Evolutionary conservation across 768 basidiomycete species (phyloP).

Genomic region (Lactarius akahatsu): DNA sequence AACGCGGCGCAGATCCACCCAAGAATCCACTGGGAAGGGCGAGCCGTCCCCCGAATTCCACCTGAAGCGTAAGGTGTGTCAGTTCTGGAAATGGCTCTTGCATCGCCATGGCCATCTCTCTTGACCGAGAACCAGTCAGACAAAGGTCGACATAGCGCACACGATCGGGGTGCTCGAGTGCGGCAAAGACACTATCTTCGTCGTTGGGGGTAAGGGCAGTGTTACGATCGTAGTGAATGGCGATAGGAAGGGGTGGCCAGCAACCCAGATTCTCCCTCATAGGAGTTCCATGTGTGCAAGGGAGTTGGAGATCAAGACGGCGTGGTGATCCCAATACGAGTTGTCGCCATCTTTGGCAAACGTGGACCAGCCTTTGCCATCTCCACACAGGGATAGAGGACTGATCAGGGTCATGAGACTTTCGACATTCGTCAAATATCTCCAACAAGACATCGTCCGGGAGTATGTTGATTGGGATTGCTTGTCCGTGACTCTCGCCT

Average conservation of each 20-base stretch:
- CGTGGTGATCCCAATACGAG: conserved; percentile 2
- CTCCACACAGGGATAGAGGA: not conserved
- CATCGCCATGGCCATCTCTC: too few species aligned
- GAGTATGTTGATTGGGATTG: not conserved
- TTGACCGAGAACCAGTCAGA: not conserved
- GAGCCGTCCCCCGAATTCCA: not conserved
- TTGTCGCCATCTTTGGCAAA: conserved; percentile 8
- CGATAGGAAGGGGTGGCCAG: conserved; percentile 8
- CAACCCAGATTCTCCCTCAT: not conserved
- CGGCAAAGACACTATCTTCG: not conserved
- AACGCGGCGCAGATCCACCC: not conserved
- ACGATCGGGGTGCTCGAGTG: not conserved
- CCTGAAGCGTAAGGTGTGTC: not conserved
- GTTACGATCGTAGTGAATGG: not conserved
- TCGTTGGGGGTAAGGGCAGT: not conserved
- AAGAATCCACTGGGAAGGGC: not conserved
- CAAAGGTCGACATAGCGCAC: not conserved
- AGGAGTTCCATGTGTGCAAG: conserved; percentile 3
- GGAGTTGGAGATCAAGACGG: conserved; percentile 7
- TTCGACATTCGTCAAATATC: not conserved
- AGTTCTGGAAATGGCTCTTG: not conserved
- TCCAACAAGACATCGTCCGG: not conserved
- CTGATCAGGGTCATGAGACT: not conserved
- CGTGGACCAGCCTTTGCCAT: not conserved
- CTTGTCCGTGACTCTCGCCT: not conserved